A percentile compares a stretch with the other conserved stretches of the same genome.
Evolutionary conservation across 2,329 filamentous ascomycete genomes (phyloP).

Genomic region (Fusarium algeriense): DNA sequence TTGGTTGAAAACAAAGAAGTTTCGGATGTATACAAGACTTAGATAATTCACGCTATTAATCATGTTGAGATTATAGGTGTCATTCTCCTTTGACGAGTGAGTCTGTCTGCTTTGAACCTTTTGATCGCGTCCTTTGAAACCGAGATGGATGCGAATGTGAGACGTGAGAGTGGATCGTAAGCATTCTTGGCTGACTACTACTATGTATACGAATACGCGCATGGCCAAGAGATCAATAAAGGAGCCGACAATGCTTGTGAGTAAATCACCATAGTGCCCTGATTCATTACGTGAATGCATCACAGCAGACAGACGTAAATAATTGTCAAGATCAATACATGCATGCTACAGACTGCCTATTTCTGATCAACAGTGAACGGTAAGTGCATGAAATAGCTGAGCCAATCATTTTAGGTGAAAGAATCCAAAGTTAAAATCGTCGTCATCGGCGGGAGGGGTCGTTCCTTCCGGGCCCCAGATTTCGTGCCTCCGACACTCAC

Average conservation of each 20-base stretch:
- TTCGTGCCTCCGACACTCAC: constrained; percentile 7
- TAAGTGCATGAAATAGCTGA: constrained; percentile 2
- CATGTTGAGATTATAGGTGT: constrained; percentile 4
- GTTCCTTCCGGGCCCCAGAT: constrained; percentile 32
- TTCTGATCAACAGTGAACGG: no score
- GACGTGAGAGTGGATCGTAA: constrained; percentile 11
- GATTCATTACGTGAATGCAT: background rate
- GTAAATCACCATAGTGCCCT: background rate
- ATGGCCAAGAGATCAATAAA: background rate
- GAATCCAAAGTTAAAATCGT: constrained; percentile 7
- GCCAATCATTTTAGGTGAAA: constrained; percentile 6
- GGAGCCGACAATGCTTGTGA: background rate
- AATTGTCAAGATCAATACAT: background rate
- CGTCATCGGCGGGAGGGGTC: constrained; percentile 28
- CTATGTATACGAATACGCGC: background rate
- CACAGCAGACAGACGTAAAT: background rate
- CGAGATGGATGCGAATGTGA: constrained; percentile 1
- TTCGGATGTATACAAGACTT: constrained; percentile 24
- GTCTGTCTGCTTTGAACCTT: background rate
- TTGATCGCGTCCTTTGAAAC: constrained; percentile 9
- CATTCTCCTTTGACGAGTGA: background rate
- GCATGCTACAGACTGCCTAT: background rate
- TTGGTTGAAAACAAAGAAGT: constrained; percentile 6
- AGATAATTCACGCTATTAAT: constrained; percentile 26
- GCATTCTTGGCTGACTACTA: background rate